Evolutionary conservation across 352 stramenopile species (phyloP), one percentile per base, ranked within the genome.

Genomic region (Globisporangium emineosum): DNA sequence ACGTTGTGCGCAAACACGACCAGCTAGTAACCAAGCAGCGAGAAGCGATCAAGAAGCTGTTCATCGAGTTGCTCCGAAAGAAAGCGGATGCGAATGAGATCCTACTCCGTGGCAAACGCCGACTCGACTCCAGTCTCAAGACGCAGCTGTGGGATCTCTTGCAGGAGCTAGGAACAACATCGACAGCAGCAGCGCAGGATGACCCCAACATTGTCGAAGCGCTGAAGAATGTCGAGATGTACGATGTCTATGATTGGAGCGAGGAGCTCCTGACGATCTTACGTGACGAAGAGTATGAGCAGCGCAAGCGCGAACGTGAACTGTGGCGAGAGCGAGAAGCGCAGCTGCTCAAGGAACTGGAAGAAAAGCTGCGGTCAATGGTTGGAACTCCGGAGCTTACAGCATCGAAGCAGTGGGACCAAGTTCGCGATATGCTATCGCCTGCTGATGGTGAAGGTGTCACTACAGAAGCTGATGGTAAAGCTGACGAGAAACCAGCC

Each of bases 191-290:
- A 9, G 5, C 37, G 6, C 15, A 45, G 57, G 59, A 33, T 23
- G 66, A 5, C 17, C 19, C 2, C 10, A 64, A 42, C 33, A 71
- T n/a, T 10, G 68, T 68, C 32, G 68, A 73, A 2, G 71, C 54
- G 12, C 72, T 75, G 42, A 57, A 59, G 35, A 70, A 69, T 25
- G 60, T 83, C 3, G 73, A 87, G 25, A 76, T 81, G 43, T 68
- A 85, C 47, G 73, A 86, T 30, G 71, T 92, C n/a, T 91, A 87
- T 58, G 69, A 88, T 45, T 89, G 81, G 80, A 70, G 72, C 3
- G 80, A 92, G 51, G 67, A 76, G 15, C 73, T 83, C 17, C 25
- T 91, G 35, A 66, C 73, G 9, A 68, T 73, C 25, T 61, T 77
- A 0, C 76, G 76, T 25, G 72, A 83, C n/a, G 58, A 89, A 57